A percentile compares a stretch with the other conserved stretches of the same genome.
Evolutionary conservation across 495 filamentous ascomycete genomes (phyloP).

Genomic region (Trichoderma erinaceum): DNA sequence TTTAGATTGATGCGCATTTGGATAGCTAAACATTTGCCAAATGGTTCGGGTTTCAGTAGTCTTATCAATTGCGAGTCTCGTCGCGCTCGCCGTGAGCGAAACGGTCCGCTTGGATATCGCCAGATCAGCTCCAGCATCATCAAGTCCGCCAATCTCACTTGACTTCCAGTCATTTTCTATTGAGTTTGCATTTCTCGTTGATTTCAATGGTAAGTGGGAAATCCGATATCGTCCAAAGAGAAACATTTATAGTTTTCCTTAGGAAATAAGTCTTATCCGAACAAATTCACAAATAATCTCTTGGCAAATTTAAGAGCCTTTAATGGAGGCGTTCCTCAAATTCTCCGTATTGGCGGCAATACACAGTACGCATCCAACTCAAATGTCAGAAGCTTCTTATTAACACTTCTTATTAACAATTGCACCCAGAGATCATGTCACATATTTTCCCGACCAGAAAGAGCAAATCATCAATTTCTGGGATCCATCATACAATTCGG

Average conservation of each 20-base stretch:
- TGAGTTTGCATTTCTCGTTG: constrained; percentile 1
- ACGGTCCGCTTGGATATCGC: background rate
- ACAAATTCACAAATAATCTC: background rate
- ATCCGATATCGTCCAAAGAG: too few species aligned
- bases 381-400: background rate
- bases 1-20: background rate
- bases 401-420: background rate
- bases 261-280: constrained; percentile 1
- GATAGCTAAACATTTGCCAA: background rate
- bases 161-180: constrained; percentile 5
- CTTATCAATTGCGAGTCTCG: background rate
- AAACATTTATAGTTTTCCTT: background rate
- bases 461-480: background rate
- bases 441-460: background rate
- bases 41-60: background rate
- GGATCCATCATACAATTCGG: background rate
- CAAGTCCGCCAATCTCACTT: background rate
- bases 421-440: background rate
- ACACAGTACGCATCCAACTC: background rate
- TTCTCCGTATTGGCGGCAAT: constrained; percentile 3
- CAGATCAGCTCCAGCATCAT: background rate
- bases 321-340: constrained; percentile 4
- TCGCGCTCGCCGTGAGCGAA: background rate
- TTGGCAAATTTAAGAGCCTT: constrained; percentile 9
- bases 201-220: background rate